A percentile compares a stretch with the other conserved stretches of the same genome.
These are phyloP conservation scores for Phytophthora litchii DNA, from an alignment of 352 stramenopile genomes.

Conservation along the genomic window DNA sequence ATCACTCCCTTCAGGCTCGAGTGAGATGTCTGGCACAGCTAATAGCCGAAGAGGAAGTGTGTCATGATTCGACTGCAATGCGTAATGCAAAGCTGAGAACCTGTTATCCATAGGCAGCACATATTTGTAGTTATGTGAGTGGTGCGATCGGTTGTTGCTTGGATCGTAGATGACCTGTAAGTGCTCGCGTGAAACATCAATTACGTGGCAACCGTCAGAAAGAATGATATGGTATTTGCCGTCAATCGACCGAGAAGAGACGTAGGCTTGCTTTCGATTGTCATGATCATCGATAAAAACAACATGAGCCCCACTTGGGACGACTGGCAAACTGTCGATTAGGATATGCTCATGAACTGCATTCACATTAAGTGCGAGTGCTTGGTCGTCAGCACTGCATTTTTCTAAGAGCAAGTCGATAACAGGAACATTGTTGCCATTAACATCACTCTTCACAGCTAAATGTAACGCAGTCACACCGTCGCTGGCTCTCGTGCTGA, in stretches of 20 bases:
- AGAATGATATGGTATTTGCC: slow-evolving; percentile 68
- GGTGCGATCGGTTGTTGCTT: neutral
- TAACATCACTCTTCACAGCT: slow-evolving; percentile 53
- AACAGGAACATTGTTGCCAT: slow-evolving; percentile 50
- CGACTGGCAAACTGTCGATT: slow-evolving; percentile 50
- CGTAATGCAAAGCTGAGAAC: slow-evolving; percentile 69
- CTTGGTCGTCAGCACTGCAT: neutral
- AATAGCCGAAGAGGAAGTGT: slow-evolving; percentile 43
- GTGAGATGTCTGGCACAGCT: slow-evolving; percentile 29
- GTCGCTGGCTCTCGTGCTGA: slow-evolving; percentile 35
- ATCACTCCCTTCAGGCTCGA: slow-evolving; percentile 57
- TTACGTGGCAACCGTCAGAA: slow-evolving; percentile 47
- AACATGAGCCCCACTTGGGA: slow-evolving; percentile 40
- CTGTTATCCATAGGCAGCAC: slow-evolving; percentile 52
- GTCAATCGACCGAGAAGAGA: slow-evolving; percentile 50
- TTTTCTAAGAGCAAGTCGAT: slow-evolving; percentile 53
- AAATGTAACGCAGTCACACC: slow-evolving; percentile 54
- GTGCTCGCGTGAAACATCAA: slow-evolving; percentile 43
- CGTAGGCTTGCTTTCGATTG: slow-evolving; percentile 40
- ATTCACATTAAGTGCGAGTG: slow-evolving; percentile 38
- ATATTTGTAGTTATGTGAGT: slow-evolving; percentile 41
- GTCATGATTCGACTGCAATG: slow-evolving; percentile 53
- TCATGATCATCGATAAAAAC: slow-evolving; percentile 9
- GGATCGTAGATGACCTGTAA: slow-evolving; percentile 31
- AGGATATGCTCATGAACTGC: slow-evolving; percentile 58